A percentile compares a stretch with the other conserved stretches of the same genome.
Evolutionary conservation across 2,329 filamentous ascomycete genomes (phyloP).

Genomic region (Pseudocercospora pini-densiflorae): DNA sequence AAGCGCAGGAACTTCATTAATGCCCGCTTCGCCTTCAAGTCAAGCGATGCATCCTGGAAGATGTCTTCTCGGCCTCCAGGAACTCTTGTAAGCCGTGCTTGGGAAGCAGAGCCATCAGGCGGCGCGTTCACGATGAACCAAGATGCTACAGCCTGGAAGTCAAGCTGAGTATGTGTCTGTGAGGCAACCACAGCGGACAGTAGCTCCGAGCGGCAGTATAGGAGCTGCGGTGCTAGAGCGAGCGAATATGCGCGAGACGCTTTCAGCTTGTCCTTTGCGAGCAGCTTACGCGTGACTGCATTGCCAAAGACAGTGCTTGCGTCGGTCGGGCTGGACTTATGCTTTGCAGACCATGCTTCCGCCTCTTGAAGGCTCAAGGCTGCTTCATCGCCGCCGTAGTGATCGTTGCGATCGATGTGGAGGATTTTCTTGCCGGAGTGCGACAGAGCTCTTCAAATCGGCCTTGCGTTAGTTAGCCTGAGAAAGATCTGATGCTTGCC

Average conservation of each 20-base stretch:
- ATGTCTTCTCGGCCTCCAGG: constrained; percentile 92
- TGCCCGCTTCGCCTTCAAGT: constrained; percentile 78
- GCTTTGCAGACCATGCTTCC: constrained; percentile 69
- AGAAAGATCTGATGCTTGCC: constrained; percentile 15
- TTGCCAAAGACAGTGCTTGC: constrained; percentile 32
- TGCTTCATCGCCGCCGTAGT: constrained; percentile 86
- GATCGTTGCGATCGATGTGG: constrained; percentile 84
- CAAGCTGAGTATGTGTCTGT: constrained; percentile 83
- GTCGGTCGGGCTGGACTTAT: constrained; percentile 19
- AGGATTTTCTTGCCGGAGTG: constrained; percentile 89
- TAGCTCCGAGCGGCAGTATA: constrained; percentile 81
- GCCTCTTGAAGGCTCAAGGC: constrained; percentile 83
- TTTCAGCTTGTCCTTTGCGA: constrained; percentile 2
- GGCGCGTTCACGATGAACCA: constrained; percentile 74
- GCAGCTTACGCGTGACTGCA: constrained; percentile 52
- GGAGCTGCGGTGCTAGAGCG: constrained; percentile 80
- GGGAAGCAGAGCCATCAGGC: constrained; percentile 3
- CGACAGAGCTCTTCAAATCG: constrained; percentile 78
- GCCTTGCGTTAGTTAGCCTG: constrained; percentile 69
- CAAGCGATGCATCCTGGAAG: constrained; percentile 76
- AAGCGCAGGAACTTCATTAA: constrained; percentile 96
- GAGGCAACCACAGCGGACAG: constrained; percentile 85
- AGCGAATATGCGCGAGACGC: constrained; percentile 75
- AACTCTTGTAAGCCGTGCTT: constrained; percentile 58
- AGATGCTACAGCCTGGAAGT: constrained; percentile 90